phyloP scores from a whole-genome alignment of 2,329 filamentous ascomycete genomes.

The Fusarium duplospermum region DNA sequence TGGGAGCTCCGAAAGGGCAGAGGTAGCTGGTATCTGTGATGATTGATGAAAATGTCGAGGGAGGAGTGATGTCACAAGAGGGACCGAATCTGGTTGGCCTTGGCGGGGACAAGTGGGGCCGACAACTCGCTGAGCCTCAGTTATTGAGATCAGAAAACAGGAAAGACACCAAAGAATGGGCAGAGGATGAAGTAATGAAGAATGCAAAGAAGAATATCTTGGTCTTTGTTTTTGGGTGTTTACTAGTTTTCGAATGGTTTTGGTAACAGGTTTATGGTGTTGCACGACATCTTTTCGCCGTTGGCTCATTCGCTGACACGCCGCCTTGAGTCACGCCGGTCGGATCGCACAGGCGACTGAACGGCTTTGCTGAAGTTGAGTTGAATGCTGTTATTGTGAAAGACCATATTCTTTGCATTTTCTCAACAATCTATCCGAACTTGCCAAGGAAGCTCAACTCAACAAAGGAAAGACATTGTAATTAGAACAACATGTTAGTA shows the following conservation, averaged over 20 bases:
- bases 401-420: not conserved
- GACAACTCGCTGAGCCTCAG: constrained; percentile 22
- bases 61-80: constrained; percentile 45
- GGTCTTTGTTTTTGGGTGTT: not conserved
- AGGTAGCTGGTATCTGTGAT: constrained; percentile 29
- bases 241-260: not conserved
- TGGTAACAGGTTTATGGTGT: not conserved
- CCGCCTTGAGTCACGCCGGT: constrained; percentile 43
- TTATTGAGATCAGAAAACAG: not conserved
- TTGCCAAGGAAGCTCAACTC: not conserved
- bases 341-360: constrained; percentile 7
- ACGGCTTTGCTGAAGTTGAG: not conserved
- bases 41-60: constrained; percentile 36
- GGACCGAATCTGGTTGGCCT: constrained; percentile 33
- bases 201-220: not conserved
- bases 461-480: not conserved
- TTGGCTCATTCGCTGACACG: not conserved
- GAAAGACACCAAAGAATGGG: not conserved
- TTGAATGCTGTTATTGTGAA: not conserved
- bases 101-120: constrained; percentile 17
- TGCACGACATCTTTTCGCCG: not conserved
- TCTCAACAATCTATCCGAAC: not conserved
- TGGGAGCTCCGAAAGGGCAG: constrained; percentile 12
- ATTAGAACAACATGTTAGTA: not conserved
- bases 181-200: not conserved